Evolutionary conservation across 192 early-diverging fungal genomes (phyloP).

Genomic region (Gigaspora rosea): DNA sequence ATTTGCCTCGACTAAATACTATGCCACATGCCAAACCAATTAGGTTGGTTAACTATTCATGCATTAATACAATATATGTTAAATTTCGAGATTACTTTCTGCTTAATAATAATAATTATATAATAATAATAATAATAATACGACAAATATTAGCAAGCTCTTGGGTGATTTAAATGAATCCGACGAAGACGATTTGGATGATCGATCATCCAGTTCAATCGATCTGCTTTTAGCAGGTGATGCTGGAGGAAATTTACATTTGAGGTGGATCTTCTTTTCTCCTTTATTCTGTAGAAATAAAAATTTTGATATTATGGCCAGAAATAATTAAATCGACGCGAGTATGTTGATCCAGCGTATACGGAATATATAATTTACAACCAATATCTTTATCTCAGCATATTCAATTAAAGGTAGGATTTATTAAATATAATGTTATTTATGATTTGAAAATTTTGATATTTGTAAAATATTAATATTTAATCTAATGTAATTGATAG

Average conservation of each 20-base stretch:
- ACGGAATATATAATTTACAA: slow-evolving; percentile 33
- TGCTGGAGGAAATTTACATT: slow-evolving; percentile 31
- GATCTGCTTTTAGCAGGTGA: slow-evolving; percentile 35
- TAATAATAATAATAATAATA: neutral
- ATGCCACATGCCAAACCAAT: slow-evolving; percentile 20
- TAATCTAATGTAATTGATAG: neutral
- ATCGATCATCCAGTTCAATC: slow-evolving; percentile 18
- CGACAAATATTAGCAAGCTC: slow-evolving; percentile 12
- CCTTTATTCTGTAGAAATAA: neutral
- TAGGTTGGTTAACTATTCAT: neutral
- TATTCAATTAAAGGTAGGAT: neutral
- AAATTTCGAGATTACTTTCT: neutral
- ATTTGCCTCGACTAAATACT: slow-evolving; percentile 25
- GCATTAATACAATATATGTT: too few relatives aligned
- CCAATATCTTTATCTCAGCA: slow-evolving; percentile 27
- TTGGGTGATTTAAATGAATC: slow-evolving; percentile 1
- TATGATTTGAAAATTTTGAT: too few relatives aligned
- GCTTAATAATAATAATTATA: neutral
- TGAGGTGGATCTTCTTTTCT: slow-evolving; percentile 22
- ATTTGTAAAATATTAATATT: too few relatives aligned
- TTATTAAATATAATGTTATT: neutral
- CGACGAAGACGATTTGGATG: slow-evolving; percentile 14
- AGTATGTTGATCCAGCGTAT: slow-evolving; percentile 24
- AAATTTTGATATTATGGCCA: too few relatives aligned
- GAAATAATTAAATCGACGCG: too few relatives aligned